These are phyloP conservation scores for Acarospora socialis DNA, from an alignment of 2,329 filamentous ascomycete genomes.

Conservation along the genomic window DNA sequence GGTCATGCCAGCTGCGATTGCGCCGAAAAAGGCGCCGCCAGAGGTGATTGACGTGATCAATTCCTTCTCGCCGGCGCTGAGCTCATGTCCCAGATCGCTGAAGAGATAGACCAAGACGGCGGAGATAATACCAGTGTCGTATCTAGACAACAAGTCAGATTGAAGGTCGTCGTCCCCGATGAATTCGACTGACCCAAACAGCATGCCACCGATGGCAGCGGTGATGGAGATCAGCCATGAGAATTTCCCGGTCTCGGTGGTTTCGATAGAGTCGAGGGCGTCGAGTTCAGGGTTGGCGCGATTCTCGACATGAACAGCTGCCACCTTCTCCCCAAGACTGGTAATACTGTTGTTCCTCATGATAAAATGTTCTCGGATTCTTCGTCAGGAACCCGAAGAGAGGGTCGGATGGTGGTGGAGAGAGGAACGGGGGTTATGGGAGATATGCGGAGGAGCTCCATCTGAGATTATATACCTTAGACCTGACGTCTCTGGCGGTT, in stretches of 20 bases:
- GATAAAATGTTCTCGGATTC: too few species aligned
- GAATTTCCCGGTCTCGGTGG: constrained; percentile 25
- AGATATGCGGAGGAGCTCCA: too few species aligned
- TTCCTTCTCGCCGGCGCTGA: constrained; percentile 33
- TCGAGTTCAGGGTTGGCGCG: constrained; percentile 14
- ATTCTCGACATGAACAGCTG: constrained; percentile 8
- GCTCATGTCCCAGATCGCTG: constrained; percentile 24
- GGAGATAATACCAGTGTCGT: constrained; percentile 34
- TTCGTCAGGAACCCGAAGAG: too few species aligned
- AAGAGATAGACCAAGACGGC: constrained; percentile 30
- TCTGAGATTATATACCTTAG: too few species aligned
- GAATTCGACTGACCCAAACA: too few species aligned
- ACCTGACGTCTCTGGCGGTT: too few species aligned
- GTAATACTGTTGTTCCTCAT: too few species aligned
- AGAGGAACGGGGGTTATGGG: too few species aligned
- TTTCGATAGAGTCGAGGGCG: constrained; percentile 26
- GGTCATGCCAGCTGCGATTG: constrained; percentile 24
- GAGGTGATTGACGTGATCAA: constrained; percentile 38
- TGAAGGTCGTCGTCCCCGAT: too few species aligned
- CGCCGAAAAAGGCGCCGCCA: constrained; percentile 33
- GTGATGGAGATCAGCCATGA: constrained; percentile 27
- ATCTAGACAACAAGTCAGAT: constrained; percentile 24
- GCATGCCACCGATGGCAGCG: constrained; percentile 20
- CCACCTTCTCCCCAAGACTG: constrained; percentile 1
- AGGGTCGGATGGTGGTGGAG: too few species aligned